Conservation (phyloP, 257 asterid genomes). For the Solanum dulcamara region DNA sequence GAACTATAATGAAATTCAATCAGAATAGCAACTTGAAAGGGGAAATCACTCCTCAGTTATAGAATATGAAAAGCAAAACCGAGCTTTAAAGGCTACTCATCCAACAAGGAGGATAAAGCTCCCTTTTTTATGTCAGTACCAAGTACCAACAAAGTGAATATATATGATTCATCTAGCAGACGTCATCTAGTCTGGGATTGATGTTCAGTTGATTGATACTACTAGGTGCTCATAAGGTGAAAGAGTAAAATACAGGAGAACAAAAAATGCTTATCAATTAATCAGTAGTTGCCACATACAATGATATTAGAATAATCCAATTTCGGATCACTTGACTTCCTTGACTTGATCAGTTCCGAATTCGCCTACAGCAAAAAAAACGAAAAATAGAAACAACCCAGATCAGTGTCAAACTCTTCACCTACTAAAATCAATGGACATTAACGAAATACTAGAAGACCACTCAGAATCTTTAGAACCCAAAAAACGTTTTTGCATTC, state of each 20-base stretch:
- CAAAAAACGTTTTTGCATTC: not conserved
- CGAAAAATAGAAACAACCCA: not conserved
- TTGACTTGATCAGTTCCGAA: slow-evolving; percentile 63
- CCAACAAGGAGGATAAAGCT: not conserved
- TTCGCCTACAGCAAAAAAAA: slow-evolving; percentile 47
- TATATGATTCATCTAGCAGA: not conserved
- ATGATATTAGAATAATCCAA: slow-evolving; percentile 85
- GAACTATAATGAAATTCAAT: not conserved
- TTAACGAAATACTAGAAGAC: not conserved
- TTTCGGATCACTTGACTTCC: slow-evolving; percentile 60
- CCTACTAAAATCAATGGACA: not conserved
- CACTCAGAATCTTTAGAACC: not conserved
- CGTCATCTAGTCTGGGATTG: not conserved
- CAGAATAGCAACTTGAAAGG: not conserved
- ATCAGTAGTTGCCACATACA: slow-evolving; percentile 19
- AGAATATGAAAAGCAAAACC: not conserved
- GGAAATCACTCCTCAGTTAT: not conserved
- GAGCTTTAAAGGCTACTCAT: not conserved
- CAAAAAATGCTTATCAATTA: not conserved
- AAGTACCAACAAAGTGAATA: not conserved
- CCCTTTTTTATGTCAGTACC: not conserved
- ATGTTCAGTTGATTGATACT: not conserved
- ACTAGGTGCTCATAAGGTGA: not conserved
- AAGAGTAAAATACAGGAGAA: not conserved
- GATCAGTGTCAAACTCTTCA: not conserved